Evolutionary conservation across 371 early-diverging fungal genomes (phyloP), one percentile per base, ranked within the genome.

Genomic region (Apophysomyces ossiformis): DNA sequence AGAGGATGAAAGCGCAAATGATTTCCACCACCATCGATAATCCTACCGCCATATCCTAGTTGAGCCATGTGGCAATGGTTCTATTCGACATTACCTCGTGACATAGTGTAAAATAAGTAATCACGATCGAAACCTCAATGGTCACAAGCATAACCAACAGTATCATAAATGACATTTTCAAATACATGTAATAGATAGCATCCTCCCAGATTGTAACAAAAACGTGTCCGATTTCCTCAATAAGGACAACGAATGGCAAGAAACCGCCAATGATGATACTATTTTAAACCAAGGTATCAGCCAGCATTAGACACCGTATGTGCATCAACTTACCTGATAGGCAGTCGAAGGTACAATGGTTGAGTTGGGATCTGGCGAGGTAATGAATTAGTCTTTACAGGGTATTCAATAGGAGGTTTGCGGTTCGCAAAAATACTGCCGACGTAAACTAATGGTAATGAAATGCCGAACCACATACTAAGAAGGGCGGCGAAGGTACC

Each of bases 301-400:
- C 5, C 12, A 37, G 8, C 7, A 21, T 15, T 12, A 32, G 5
- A 7, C 50, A 26, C 54, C 46, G 4, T 41, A 41, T 13, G 41
- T 41, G 13, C 13, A 8, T 41, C 11, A 8, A 35, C 76, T 70
- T 77, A 83, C 84, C 75, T 75, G 44, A 71, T 69, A 26, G 73
- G 65, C 11, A 84, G 78, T 21, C 85, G 85, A 26, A 96, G 81
- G 72, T 93, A 94, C 67, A 85, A 84, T n/a, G 90, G 85, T 78
- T 93, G 91, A 38, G 92, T 90, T 6, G 96, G 96, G 61, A 96
- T 91, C 77, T 95, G 96, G 18, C 96, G 87, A 15, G 96, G 96
- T 63, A 95, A 95, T 81, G 95, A 95, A 79, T 95, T 95, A 8
- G 95, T 93, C 8, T 89, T 87, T 37, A 93, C 93, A 1, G 96